Evolutionary conservation across 148 eudicot species (phyloP).

Genomic region (Rheum nobile): DNA sequence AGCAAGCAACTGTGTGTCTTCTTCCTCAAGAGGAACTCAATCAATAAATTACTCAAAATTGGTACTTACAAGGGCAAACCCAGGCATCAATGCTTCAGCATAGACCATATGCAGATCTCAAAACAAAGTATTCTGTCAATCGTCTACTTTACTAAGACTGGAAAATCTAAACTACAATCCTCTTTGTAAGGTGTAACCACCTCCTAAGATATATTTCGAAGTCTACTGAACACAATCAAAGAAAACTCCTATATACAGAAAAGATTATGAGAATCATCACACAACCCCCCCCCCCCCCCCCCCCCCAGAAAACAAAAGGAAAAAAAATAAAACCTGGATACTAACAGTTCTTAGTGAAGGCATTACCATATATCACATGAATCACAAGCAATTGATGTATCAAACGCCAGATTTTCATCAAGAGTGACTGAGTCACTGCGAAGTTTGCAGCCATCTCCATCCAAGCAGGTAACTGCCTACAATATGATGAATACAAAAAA

Average conservation of each 20-base stretch:
- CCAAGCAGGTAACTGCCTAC: constrained; percentile 99
- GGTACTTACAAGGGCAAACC: background rate
- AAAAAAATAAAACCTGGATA: background rate
- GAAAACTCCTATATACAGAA: background rate
- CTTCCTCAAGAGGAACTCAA: background rate
- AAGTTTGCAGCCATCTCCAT: constrained; percentile 81
- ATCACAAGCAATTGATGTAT: constrained; percentile 97
- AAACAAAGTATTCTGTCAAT: background rate
- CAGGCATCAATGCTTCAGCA: background rate
- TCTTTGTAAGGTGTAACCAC: background rate
- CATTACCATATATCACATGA: constrained; percentile 82
- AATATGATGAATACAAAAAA: constrained; percentile 17
- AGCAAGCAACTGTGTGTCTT: background rate
- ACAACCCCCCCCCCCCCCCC: background rate
- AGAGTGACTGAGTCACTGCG: constrained; percentile 46
- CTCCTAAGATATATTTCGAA: background rate
- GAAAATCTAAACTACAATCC: background rate
- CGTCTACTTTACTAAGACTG: background rate
- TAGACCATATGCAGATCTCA: background rate
- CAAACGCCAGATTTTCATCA: constrained; percentile 58
- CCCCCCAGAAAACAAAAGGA: background rate
- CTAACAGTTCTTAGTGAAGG: background rate
- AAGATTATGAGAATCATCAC: background rate
- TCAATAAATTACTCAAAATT: background rate
- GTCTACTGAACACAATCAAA: background rate